phyloP scores from a whole-genome alignment of 2,329 filamentous ascomycete genomes.

The Sarocladium kiliense region DNA sequence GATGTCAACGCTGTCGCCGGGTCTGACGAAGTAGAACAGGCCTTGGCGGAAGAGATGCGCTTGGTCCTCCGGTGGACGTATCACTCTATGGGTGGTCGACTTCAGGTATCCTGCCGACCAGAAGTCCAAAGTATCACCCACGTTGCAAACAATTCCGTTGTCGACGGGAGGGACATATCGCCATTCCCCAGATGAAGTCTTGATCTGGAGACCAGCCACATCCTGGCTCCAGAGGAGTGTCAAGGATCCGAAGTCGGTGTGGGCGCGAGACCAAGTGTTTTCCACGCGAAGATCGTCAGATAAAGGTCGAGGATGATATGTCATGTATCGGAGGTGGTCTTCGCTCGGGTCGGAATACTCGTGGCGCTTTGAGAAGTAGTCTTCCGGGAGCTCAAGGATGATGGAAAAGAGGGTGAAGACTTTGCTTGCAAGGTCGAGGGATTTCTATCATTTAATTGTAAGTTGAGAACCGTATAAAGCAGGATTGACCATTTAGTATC shows the following conservation, averaged over 20 bases:
- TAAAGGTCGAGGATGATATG: slow-evolving; percentile 38
- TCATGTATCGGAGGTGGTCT: slow-evolving; percentile 52
- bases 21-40: slow-evolving; percentile 31
- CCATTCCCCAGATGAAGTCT: slow-evolving; percentile 31
- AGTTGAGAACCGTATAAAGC: too few species aligned
- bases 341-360: slow-evolving; percentile 45
- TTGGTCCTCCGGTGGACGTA: slow-evolving; percentile 28
- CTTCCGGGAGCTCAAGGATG: slow-evolving; percentile 48
- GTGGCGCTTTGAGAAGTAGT: slow-evolving; percentile 47
- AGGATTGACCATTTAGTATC: slow-evolving; percentile 11
- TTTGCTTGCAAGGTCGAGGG: slow-evolving; percentile 23
- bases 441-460: too few species aligned
- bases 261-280: slow-evolving; percentile 24
- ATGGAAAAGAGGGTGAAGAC: slow-evolving; percentile 31
- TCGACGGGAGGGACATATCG: slow-evolving; percentile 38
- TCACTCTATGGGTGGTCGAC: slow-evolving; percentile 29
- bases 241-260: slow-evolving; percentile 48
- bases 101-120: slow-evolving; percentile 25
- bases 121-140: slow-evolving; percentile 24
- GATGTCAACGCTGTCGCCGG: slow-evolving; percentile 24
- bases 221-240: slow-evolving; percentile 51
- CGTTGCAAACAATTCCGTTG: slow-evolving; percentile 41
- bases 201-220: slow-evolving; percentile 47
- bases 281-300: slow-evolving; percentile 3
- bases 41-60: slow-evolving; percentile 24